Evolutionary conservation across 2,329 filamentous ascomycete species (phyloP), one percentile per base, ranked within the genome.

Genomic region (Dactylellina drechsleri): DNA sequence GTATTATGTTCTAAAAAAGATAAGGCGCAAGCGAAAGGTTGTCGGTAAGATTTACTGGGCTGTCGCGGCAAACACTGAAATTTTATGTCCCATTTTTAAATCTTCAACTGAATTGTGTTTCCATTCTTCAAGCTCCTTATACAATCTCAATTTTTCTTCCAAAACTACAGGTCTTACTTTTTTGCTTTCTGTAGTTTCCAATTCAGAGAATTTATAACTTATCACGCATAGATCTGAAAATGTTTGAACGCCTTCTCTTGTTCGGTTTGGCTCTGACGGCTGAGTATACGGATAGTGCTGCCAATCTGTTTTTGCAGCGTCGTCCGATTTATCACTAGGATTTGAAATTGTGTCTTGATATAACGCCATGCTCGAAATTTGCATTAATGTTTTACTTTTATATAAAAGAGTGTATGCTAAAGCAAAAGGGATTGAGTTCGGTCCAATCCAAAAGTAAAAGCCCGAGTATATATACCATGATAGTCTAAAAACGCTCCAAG

Each of bases 251-350:
- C 52, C 28, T 26, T 40, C 52, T 5, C 28, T 23, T 13, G n/a
- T 31, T 56, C 26, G 52, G 12, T 31, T n/a, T 4, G 26, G 52
- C 52, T 56, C 28, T 15, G 28, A 4, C 3, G 52, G 52, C 15
- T 56, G 52, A 16, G 52, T 31, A 36, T 31, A 31, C 28, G 52
- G 52, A n/a, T 56, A 56, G 16, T 31, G 52, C 4, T 15, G 52
- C 52, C 52, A 56, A 56, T 31, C 31, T 28, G 8, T 5, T 20
- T 4, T 2, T 26, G 49, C 10, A 10, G 3, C 1, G 2, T 7
- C 6, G 5, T 36, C 31, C 5, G 31, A 36, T 7, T 36, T 36
- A 36, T 36, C 31, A 23, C 23, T 4, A 36, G 31, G 31, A 36
- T 10, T 36, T 7, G 31, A 10, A 36, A 36, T 36, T 7, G 52